phyloP scores from a whole-genome alignment of 495 filamentous ascomycete species.

The Penicillium robsamsonii region DNA sequence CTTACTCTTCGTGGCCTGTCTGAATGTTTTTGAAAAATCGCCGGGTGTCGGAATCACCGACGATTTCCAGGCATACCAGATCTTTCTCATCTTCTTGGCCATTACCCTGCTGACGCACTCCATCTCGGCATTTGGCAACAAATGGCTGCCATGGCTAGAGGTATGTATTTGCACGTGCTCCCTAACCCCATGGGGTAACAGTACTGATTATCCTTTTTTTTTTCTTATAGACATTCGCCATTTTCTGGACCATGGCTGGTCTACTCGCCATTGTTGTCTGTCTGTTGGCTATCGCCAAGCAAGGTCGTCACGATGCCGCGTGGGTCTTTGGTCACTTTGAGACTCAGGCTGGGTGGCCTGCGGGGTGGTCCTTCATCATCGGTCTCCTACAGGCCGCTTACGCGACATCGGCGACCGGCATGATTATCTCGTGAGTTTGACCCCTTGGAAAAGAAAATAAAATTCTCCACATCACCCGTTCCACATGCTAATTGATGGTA shows the following conservation, averaged over 20 bases:
- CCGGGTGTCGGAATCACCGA: constrained; percentile 32
- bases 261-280: constrained; percentile 56
- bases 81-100: constrained; percentile 57
- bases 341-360: constrained; percentile 51
- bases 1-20: constrained; percentile 24
- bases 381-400: constrained; percentile 56
- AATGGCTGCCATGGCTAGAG: constrained; percentile 37
- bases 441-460: too few relatives aligned
- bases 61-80: constrained; percentile 38
- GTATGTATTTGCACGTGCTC: constrained; percentile 39
- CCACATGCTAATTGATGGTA: constrained; percentile 20
- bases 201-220: constrained; percentile 44
- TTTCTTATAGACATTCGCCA: constrained; percentile 50
- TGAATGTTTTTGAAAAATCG: constrained; percentile 37
- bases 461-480: background rate
- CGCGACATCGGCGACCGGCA: constrained; percentile 53
- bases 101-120: constrained; percentile 48
- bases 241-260: constrained; percentile 57
- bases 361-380: constrained; percentile 57
- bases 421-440: constrained; percentile 31
- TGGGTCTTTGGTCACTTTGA: constrained; percentile 61
- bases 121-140: constrained; percentile 29
- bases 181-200: constrained; percentile 29
- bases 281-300: constrained; percentile 51
- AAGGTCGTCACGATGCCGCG: constrained; percentile 39